Percentiles rank a stretch among this genome's conserved stretches.
phyloP scores from a whole-genome alignment of 805 yeast genomes.

The Wickerhamiella allomyrinae region DNA sequence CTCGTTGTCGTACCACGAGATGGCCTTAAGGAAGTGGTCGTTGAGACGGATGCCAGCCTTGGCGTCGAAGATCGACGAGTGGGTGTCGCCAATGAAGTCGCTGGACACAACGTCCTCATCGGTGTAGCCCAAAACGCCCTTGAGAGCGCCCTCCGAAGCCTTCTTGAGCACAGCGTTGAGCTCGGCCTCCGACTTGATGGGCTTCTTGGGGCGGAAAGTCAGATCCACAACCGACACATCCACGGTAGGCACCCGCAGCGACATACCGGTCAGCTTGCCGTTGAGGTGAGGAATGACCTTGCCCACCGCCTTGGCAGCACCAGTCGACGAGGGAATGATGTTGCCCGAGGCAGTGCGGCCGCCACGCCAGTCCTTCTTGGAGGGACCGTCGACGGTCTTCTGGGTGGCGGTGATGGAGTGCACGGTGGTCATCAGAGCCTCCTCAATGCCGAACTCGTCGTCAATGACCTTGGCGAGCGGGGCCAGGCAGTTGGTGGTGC shows the following conservation, averaged over 20 bases:
- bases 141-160: constrained; percentile 63
- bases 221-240: constrained; percentile 90
- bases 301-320: constrained; percentile 97
- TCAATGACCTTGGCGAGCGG: constrained; percentile 84
- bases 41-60: constrained; percentile 80
- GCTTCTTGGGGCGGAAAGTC: constrained; percentile 67
- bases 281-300: constrained; percentile 81
- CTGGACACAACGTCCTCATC: constrained; percentile 85
- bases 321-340: constrained; percentile 90
- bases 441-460: constrained; percentile 75
- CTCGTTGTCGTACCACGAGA: constrained; percentile 94
- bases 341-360: constrained; percentile 94
- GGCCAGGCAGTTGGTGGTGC: constrained; percentile 93
- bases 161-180: constrained; percentile 62
- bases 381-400: constrained; percentile 93
- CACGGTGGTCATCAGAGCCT: constrained; percentile 91
- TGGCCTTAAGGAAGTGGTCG: constrained; percentile 78
- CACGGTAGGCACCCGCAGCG: constrained; percentile 86
- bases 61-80: constrained; percentile 83
- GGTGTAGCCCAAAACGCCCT: constrained; percentile 80
- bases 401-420: constrained; percentile 95
- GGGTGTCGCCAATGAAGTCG: constrained; percentile 71
- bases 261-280: constrained; percentile 90
- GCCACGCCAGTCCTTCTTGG: constrained; percentile 98
- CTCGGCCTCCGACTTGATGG: constrained; percentile 70